Conservation (phyloP, 139 green algal species). For the Ettlia oleoabundans region DNA sequence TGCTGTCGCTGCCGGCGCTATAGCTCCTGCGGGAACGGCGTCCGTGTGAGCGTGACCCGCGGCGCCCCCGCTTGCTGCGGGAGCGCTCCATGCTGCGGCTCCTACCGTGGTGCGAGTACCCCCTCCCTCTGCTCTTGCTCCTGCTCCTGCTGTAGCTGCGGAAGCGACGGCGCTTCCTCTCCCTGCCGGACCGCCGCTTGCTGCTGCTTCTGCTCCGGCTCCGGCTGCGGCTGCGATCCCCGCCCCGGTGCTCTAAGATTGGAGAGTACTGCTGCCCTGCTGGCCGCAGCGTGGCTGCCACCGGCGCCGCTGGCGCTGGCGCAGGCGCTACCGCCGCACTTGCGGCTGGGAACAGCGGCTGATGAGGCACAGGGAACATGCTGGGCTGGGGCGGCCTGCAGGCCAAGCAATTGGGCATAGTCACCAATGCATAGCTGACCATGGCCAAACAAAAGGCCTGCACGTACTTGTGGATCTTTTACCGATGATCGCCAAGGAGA, state of each 20-base stretch:
- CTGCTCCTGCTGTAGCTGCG: slow-evolving; percentile 10
- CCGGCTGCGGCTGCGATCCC: neutral
- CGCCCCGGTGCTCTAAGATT: neutral
- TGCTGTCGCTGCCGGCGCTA: neutral
- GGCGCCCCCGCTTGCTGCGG: neutral
- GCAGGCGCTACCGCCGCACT: too few species aligned
- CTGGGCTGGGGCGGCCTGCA: slow-evolving; percentile 1
- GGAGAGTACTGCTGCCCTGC: neutral
- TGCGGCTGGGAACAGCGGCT: slow-evolving; percentile 7
- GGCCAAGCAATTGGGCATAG: neutral
- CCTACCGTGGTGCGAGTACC: neutral
- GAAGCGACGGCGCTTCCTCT: neutral
- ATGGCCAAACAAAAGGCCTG: too few species aligned
- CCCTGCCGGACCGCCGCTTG: neutral
- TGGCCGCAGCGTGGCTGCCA: neutral
- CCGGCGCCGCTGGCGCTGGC: too few species aligned
- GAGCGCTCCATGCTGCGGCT: neutral
- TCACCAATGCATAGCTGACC: too few species aligned
- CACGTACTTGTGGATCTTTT: too few species aligned
- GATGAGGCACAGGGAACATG: neutral
- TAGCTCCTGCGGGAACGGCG: neutral
- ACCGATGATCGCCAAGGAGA: too few species aligned
- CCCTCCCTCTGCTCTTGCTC: neutral
- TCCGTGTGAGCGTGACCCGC: neutral
- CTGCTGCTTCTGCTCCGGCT: neutral